Evolutionary conservation across 2,329 filamentous ascomycete species (phyloP), one percentile per base, ranked within the genome.

Genomic region (Didymella keratinophila): DNA sequence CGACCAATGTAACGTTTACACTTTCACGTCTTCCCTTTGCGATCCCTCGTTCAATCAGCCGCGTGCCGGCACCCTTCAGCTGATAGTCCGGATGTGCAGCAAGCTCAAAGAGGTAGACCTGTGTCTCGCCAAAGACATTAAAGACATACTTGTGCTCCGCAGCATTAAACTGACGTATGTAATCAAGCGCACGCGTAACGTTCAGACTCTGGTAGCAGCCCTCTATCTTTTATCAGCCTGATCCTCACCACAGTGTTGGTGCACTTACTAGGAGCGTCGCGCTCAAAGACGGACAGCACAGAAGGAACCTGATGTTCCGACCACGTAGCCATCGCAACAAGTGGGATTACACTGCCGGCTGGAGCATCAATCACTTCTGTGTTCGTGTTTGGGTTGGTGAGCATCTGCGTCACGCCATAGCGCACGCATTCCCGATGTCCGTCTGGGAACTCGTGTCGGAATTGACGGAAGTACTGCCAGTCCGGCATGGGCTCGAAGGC

Each of bases 381-480:
- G 42, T 28, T 11, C 1, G 23, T 8, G 12, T 23, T n/a, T 16
- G 41, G 8, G 2, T 30, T 30, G 20, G 21, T 28, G 8, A 52
- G 42, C n/a, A 23, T 14, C 9, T 20, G 42, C 9, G n/a, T 21
- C 16, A 45, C 44, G 8, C 21, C 30, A 5, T n/a, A 28, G 18
- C 41, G 42, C 23, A 36, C 42, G 27, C 50, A 46, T n/a, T 28
- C 34, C 25, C 23, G n/a, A n/a, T 52, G 42, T n/a, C 34, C 32
- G 25, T 23, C 28, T 1, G 32, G 32, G 21, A 28, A 46, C 0
- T 46, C 41, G 20, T 52, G 30, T 2, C 42, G 30, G 20, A 45
- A 46, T 25, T 44, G 21, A 14, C 20, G 25, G 4, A 52, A 25
- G 20, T 52, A 52, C 41, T 52, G 41, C 50, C 42, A 52, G 12